phyloP scores from a whole-genome alignment of 495 filamentous ascomycete genomes.

The Trichocladium uniseriatum region DNA sequence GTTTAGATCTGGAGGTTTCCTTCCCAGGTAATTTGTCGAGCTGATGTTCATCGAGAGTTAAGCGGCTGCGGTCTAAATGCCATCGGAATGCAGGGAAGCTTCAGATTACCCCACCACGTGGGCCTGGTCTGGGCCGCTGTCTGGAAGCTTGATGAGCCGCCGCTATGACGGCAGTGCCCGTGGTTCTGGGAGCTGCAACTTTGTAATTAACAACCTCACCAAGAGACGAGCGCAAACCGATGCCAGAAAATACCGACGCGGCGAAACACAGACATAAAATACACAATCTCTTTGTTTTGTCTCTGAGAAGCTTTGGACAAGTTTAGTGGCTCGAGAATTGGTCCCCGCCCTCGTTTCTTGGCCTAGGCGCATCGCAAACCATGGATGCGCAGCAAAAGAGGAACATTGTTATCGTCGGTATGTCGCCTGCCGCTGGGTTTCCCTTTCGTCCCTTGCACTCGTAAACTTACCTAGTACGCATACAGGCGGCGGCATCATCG shows the following conservation, averaged over 20 bases:
- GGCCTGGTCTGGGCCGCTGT: neutral
- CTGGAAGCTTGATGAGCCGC: neutral
- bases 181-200: too few relatives aligned
- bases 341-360: neutral
- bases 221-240: too few relatives aligned
- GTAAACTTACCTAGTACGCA: neutral
- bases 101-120: neutral
- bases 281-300: too few relatives aligned
- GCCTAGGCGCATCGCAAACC: neutral
- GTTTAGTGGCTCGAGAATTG: neutral
- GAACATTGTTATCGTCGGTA: conserved; percentile 64
- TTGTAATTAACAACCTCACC: too few relatives aligned
- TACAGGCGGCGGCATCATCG: conserved; percentile 88
- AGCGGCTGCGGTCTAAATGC: too few relatives aligned
- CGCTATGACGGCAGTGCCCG: neutral
- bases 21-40: too few relatives aligned
- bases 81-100: neutral
- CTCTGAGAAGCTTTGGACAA: too few relatives aligned
- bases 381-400: conserved; percentile 31
- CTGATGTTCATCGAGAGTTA: too few relatives aligned
- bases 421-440: conserved; percentile 10
- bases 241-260: too few relatives aligned
- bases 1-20: too few relatives aligned
- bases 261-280: too few relatives aligned
- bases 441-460: too few relatives aligned